Conservation (phyloP, 2,329 filamentous ascomycete genomes). For the Hymenoscyphus repandus region DNA sequence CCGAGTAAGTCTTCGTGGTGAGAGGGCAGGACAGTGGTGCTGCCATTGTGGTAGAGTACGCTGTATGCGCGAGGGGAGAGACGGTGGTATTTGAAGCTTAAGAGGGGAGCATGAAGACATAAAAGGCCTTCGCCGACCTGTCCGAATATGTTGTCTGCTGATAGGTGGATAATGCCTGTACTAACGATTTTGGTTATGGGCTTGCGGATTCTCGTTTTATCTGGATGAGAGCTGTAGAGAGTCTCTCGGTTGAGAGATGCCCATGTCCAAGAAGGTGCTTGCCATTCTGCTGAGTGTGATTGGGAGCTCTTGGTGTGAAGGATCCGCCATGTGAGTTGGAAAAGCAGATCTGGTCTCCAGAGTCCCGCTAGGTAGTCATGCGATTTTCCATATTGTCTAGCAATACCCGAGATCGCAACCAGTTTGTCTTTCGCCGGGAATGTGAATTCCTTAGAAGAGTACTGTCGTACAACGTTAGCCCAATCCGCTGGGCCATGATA, state of each 20-base stretch:
- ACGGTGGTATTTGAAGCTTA: background rate
- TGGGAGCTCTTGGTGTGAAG: background rate
- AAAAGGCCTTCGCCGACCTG: background rate
- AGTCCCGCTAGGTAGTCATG: conserved; percentile 15
- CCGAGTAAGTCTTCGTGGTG: background rate
- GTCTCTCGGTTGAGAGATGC: conserved; percentile 6
- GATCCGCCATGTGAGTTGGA: conserved; percentile 7
- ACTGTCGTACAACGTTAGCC: conserved; percentile 13
- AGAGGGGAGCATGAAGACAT: background rate
- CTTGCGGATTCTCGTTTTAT: background rate
- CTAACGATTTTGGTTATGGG: background rate
- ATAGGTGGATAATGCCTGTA: background rate
- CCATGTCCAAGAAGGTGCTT: conserved; percentile 13
- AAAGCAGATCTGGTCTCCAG: conserved; percentile 8
- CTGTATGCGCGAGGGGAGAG: background rate
- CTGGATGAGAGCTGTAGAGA: background rate
- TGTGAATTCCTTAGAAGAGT: conserved; percentile 9
- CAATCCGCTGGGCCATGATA: conserved; percentile 8
- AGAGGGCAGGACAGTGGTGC: background rate
- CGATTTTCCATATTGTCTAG: background rate
- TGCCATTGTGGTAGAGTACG: background rate
- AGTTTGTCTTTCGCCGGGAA: conserved; percentile 14
- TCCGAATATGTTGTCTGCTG: background rate
- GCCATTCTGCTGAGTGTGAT: background rate
- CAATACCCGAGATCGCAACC: conserved; percentile 11